These are phyloP conservation scores for Chlamydomonas eustigma DNA, from an alignment of 139 green algal species.

Conservation along the genomic window DNA sequence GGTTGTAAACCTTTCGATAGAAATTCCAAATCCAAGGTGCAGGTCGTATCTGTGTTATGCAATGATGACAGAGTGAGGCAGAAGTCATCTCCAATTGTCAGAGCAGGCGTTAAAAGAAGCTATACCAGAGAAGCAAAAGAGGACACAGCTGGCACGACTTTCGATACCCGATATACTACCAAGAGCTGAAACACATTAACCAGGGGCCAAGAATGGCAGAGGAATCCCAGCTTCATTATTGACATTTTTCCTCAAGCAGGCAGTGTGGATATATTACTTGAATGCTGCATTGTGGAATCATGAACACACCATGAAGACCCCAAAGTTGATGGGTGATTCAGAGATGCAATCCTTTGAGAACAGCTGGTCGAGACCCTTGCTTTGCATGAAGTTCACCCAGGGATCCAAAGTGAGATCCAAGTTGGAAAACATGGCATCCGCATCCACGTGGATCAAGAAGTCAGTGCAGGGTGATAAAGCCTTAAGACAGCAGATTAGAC, in stretches of 20 bases:
- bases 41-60: slow-evolving; percentile 2
- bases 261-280: too few species aligned
- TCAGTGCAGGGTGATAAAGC: neutral
- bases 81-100: too few species aligned
- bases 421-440: neutral
- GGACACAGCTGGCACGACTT: too few species aligned
- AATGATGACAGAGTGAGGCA: too few species aligned
- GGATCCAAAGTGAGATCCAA: neutral
- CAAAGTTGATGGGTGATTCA: slow-evolving; percentile 7
- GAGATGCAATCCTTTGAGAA: neutral
- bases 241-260: too few species aligned
- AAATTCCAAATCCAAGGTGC: slow-evolving; percentile 2
- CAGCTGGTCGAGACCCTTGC: slow-evolving; percentile 1
- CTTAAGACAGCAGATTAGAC: neutral
- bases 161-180: too few species aligned
- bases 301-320: slow-evolving; percentile 11
- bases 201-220: too few species aligned
- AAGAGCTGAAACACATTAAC: too few species aligned
- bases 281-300: too few species aligned
- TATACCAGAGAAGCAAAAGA: too few species aligned
- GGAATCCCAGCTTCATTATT: too few species aligned
- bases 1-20: slow-evolving; percentile 3
- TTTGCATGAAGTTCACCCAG: slow-evolving; percentile 3
- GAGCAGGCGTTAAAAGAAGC: too few species aligned
- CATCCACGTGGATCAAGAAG: slow-evolving; percentile 7